Evolutionary conservation across 2,329 filamentous ascomycete species (phyloP).

Genomic region (Beauveria sp.): DNA sequence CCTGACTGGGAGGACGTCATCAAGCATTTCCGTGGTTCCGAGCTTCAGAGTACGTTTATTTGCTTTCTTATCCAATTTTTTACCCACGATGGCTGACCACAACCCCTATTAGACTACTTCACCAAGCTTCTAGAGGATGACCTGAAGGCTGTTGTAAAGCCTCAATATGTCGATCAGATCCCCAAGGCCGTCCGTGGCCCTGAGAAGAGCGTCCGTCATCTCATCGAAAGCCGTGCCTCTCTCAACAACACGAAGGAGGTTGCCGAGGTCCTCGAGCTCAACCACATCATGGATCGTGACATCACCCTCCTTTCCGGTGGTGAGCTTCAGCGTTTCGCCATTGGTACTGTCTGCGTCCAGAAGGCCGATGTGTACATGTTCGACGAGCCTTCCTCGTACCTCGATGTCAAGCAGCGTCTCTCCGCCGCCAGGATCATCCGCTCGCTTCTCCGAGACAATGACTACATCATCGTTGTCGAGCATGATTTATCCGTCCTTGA

Average conservation of each 20-base stretch:
- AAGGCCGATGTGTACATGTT: constrained; percentile 99
- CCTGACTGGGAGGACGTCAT: constrained; percentile 99
- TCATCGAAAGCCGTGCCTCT: constrained; percentile 69
- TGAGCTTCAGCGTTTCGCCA: constrained; percentile 96
- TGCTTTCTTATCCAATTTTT: neutral
- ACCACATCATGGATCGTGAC: constrained; percentile 86
- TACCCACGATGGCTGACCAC: neutral
- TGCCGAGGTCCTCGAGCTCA: constrained; percentile 74
- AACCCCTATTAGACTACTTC: constrained; percentile 68
- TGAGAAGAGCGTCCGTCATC: constrained; percentile 68
- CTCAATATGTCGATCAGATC: constrained; percentile 98
- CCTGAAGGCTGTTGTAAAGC: constrained; percentile 96
- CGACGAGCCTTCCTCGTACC: constrained; percentile 95
- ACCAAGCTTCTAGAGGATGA: constrained; percentile 97
- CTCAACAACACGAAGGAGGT: constrained; percentile 78
- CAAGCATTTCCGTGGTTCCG: constrained; percentile 95
- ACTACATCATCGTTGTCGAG: constrained; percentile 98
- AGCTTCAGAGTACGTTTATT: constrained; percentile 73
- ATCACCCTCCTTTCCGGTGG: constrained; percentile 87
- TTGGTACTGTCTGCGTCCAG: constrained; percentile 91
- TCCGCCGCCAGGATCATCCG: constrained; percentile 88
- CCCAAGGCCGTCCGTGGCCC: constrained; percentile 81
- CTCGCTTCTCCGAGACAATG: constrained; percentile 75
- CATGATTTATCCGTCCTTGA: constrained; percentile 98
- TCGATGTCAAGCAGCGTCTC: constrained; percentile 98